phyloP scores from a whole-genome alignment of 176 grass and related monocot genomes.

The Areca catechu region DNA sequence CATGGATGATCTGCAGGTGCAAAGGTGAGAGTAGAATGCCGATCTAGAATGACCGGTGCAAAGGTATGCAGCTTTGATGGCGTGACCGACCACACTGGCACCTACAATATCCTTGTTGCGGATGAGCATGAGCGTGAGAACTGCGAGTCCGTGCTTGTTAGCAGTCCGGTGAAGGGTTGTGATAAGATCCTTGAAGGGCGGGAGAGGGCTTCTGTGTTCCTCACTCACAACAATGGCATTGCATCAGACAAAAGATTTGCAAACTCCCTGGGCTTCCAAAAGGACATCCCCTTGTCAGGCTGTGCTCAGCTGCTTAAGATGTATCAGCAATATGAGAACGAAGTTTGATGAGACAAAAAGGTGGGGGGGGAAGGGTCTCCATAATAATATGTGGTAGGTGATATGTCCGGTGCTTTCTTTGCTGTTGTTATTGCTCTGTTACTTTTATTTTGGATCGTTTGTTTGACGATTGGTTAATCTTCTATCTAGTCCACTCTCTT shows the following conservation, averaged over 20 bases:
- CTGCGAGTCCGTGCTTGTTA: constrained; percentile 76
- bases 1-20: constrained; percentile 35
- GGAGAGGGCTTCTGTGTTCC: constrained; percentile 76
- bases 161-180: constrained; percentile 58
- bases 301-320: constrained; percentile 57
- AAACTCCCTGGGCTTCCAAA: constrained; percentile 69
- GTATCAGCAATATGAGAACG: constrained; percentile 39
- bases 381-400: too few relatives aligned
- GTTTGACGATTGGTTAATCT: too few relatives aligned
- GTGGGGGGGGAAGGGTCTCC: too few relatives aligned
- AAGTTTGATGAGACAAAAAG: constrained; percentile 9
- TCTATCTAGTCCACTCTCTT: too few relatives aligned
- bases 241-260: constrained; percentile 49
- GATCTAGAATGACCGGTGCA: constrained; percentile 33
- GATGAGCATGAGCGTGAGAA: constrained; percentile 71
- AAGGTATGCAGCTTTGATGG: constrained; percentile 64
- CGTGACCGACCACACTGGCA: constrained; percentile 73
- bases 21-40: constrained; percentile 75
- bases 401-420: too few relatives aligned
- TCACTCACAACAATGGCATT: constrained; percentile 80
- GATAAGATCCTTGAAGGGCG: constrained; percentile 45
- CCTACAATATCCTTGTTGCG: constrained; percentile 60
- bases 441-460: too few relatives aligned
- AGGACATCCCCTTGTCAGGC: constrained; percentile 33
- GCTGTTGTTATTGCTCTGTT: too few relatives aligned